Evolutionary conservation across 192 early-diverging fungal species (phyloP).

Genomic region (Backusella tuberculispora): DNA sequence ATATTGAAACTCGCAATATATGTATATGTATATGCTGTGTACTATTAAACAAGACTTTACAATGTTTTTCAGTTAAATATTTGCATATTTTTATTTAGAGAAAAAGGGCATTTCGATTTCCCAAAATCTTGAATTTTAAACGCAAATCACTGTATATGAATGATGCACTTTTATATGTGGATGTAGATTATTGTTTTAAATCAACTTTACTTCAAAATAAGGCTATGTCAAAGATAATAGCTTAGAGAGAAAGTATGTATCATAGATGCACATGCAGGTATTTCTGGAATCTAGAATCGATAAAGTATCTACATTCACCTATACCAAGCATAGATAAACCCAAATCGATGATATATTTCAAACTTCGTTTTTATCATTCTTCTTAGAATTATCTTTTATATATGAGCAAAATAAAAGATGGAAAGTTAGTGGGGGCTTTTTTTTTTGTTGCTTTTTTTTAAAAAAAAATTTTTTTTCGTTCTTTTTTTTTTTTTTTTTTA

Average conservation of each 20-base stretch:
- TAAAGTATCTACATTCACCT: background rate
- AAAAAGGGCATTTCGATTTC: too few species aligned
- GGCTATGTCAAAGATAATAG: background rate
- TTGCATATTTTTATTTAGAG: too few species aligned
- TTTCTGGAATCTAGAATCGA: background rate
- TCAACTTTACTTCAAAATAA: background rate
- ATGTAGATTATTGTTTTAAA: background rate
- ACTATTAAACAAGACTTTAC: too few species aligned
- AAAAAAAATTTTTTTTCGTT: background rate
- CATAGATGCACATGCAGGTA: slow-evolving; percentile 8
- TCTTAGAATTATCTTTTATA: background rate
- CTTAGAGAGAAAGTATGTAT: background rate
- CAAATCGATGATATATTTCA: background rate
- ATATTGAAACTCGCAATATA: too few species aligned
- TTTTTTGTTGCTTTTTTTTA: background rate
- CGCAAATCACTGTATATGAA: background rate
- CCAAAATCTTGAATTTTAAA: too few species aligned
- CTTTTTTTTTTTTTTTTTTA: background rate
- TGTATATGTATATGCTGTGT: too few species aligned
- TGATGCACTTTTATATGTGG: background rate
- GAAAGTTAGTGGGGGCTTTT: background rate
- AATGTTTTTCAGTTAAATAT: too few species aligned
- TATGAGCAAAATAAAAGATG: background rate
- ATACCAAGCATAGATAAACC: background rate
- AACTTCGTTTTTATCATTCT: background rate